Conservation (phyloP, 345 rosid species). For the Cardamine chenopodiifolia region DNA sequence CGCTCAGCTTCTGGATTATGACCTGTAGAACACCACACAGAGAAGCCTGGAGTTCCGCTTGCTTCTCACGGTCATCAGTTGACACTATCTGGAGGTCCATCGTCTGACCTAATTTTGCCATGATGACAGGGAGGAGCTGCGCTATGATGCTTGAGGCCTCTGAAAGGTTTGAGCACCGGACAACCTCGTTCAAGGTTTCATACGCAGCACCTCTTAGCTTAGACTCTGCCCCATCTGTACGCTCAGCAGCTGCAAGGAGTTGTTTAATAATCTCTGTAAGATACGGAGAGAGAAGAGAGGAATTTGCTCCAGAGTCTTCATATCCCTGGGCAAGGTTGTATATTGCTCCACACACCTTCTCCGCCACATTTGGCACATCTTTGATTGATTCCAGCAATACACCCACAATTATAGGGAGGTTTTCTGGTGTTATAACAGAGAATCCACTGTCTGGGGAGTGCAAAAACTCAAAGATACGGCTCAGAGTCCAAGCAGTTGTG, state of each 20-base stretch:
- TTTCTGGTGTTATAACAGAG: conserved; percentile 68
- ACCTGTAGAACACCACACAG: conserved; percentile 96
- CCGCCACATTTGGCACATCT: conserved; percentile 85
- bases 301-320: conserved; percentile 68
- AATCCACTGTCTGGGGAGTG: conserved; percentile 72
- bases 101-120: conserved; percentile 71
- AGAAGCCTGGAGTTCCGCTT: conserved; percentile 87
- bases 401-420: conserved; percentile 58
- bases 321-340: conserved; percentile 95
- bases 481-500: conserved; percentile 94
- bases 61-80: conserved; percentile 87
- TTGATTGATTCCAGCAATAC: conserved; percentile 75
- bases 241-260: conserved; percentile 73
- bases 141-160: conserved; percentile 67
- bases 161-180: conserved; percentile 71
- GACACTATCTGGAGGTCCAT: conserved; percentile 69
- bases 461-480: conserved; percentile 88
- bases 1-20: conserved; percentile 82
- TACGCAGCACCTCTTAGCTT: conserved; percentile 82
- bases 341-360: conserved; percentile 92
- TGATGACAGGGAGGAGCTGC: conserved; percentile 79
- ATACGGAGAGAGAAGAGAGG: conserved; percentile 71
- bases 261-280: conserved; percentile 64
- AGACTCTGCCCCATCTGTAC: conserved; percentile 68
- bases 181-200: conserved; percentile 91